Evolutionary conservation across 345 rosid genomes (phyloP).

Genomic region (Gynandropsis gynandra): DNA sequence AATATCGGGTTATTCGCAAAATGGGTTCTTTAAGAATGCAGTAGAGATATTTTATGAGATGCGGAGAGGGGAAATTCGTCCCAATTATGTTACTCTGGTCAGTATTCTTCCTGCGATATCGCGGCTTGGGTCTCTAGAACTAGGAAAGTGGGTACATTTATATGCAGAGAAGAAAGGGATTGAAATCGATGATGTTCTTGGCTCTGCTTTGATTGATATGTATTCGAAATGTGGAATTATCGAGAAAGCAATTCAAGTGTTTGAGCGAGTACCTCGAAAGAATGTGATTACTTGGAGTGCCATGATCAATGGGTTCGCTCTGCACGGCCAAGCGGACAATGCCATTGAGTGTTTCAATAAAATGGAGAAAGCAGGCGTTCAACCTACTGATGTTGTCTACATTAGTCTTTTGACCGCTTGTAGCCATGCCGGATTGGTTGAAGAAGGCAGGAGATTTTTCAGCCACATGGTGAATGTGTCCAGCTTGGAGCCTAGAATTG

Average conservation of each 20-base stretch:
- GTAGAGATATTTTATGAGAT: conserved; percentile 46
- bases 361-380: conserved; percentile 40
- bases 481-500: conserved; percentile 57
- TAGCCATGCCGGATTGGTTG: conserved; percentile 56
- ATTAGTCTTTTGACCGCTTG: conserved; percentile 57
- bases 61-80: conserved; percentile 39
- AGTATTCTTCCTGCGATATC: conserved; percentile 64
- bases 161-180: conserved; percentile 41
- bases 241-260: conserved; percentile 54
- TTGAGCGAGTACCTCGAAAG: conserved; percentile 37
- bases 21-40: conserved; percentile 50
- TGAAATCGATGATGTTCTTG: conserved; percentile 49
- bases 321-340: conserved; percentile 51
- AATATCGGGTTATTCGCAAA: conserved; percentile 63
- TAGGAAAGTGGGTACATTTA: conserved; percentile 69
- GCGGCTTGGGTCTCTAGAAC: conserved; percentile 42
- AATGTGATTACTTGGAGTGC: conserved; percentile 60
- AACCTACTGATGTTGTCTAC: conserved; percentile 48
- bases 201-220: conserved; percentile 72
- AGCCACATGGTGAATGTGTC: conserved; percentile 41
- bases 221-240: conserved; percentile 64
- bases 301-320: conserved; percentile 55
- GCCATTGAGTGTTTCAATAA: conserved; percentile 42
- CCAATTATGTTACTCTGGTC: conserved; percentile 57
- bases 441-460: conserved; percentile 45